Percentiles rank a stretch among this genome's conserved stretches.
phyloP scores from a whole-genome alignment of 345 rosid species.

The Aurinia saxatilis region DNA sequence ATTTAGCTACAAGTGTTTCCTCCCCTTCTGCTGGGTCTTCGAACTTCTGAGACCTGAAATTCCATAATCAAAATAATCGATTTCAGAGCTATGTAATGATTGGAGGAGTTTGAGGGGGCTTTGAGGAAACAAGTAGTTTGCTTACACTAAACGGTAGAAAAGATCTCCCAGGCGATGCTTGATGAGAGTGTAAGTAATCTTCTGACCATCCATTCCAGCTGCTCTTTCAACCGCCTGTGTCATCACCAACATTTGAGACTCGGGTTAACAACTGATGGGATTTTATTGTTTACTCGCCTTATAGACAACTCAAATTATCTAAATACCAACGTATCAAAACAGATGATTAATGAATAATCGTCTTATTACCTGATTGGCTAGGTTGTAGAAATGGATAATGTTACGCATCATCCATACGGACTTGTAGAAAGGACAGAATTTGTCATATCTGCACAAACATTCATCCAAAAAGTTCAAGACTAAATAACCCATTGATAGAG shows the following conservation, averaged over 20 bases:
- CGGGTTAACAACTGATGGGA: not conserved
- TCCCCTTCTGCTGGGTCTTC: conserved; percentile 99
- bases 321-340: not conserved
- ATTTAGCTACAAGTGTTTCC: conserved; percentile 72
- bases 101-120: not conserved
- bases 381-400: conserved; percentile 85
- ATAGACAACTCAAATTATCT: not conserved
- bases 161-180: conserved; percentile 98
- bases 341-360: not conserved
- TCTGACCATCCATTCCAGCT: conserved; percentile 99
- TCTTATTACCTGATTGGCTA: conserved; percentile 88
- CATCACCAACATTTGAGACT: not conserved
- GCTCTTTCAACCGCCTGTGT: conserved; percentile 92
- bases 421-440: conserved; percentile 98
- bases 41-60: conserved; percentile 84
- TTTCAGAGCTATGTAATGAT: not conserved
- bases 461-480: conserved; percentile 6
- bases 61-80: not conserved
- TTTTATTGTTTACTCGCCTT: not conserved
- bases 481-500: not conserved
- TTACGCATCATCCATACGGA: conserved; percentile 99
- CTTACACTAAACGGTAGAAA: conserved; percentile 91
- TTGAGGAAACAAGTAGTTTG: not conserved
- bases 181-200: conserved; percentile 81
- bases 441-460: conserved; percentile 65